Percentiles rank a stretch among this genome's conserved stretches.
These are phyloP conservation scores for Dendryphion nanum DNA, from an alignment of 2,329 filamentous ascomycete species.

Conservation along the genomic window DNA sequence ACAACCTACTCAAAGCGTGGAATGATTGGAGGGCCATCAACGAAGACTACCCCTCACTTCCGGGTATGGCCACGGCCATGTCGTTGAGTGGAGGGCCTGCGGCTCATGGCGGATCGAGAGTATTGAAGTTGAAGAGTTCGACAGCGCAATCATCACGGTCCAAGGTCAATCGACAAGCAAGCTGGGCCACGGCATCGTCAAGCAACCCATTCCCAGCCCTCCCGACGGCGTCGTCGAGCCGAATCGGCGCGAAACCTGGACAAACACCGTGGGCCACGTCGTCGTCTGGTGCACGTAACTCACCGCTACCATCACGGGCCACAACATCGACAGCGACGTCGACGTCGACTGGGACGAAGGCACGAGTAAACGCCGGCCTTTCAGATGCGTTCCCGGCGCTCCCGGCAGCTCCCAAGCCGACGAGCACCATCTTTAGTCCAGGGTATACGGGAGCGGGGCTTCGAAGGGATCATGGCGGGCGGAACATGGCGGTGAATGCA, in stretches of 20 bases:
- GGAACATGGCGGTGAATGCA: constrained; percentile 39
- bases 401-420: constrained; percentile 71
- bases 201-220: constrained; percentile 33
- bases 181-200: constrained; percentile 53
- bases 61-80: constrained; percentile 57
- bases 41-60: constrained; percentile 89
- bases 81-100: constrained; percentile 35
- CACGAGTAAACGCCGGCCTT: constrained; percentile 9
- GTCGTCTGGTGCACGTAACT: constrained; percentile 33
- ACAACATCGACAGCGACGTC: constrained; percentile 26
- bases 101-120: constrained; percentile 59
- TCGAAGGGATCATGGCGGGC: constrained; percentile 43
- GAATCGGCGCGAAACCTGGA: constrained; percentile 35
- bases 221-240: constrained; percentile 21
- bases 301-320: constrained; percentile 38
- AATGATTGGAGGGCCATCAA: constrained; percentile 95
- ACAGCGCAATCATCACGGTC: constrained; percentile 67
- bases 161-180: constrained; percentile 55
- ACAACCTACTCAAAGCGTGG: constrained; percentile 78
- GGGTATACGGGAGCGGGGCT: constrained; percentile 48
- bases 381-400: constrained; percentile 77
- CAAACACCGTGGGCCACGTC: constrained; percentile 37
- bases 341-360: constrained; percentile 15
- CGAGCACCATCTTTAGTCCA: constrained; percentile 52
- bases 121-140: constrained; percentile 68